Base-by-base conservation (phyloP, 2,329 filamentous ascomycete genomes). In the Fusarium dimerum region DNA sequence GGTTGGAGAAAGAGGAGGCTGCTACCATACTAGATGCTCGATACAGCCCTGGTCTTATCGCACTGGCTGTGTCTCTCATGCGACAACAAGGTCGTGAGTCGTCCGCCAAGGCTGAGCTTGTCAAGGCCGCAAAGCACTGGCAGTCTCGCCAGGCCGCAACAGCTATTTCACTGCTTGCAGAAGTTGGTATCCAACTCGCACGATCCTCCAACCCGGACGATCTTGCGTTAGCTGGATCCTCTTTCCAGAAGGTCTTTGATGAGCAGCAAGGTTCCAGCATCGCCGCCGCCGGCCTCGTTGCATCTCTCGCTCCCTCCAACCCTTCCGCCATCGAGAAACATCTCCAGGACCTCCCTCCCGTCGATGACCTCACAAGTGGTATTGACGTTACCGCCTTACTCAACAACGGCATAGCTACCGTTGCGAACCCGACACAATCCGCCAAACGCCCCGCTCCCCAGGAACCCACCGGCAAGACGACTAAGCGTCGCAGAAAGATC, bases 101-200 rank as follows among this genome's bases (percentile, higher is more conserved):
- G 20, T 85, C 89, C 30, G 85, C 89, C 55, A 89, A 89, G 56
- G 73, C 77, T 7, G 89, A 94, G 66, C 78, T 97, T 16, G 83
- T 86, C 53, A 89, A 88, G 70, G 91, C 93, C 16, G 90, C 91
- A 11, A 77, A 81, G 13, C 87, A 95, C 73, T 97, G 94, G 92
- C 82, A 85, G 48, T 77, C 79, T 43, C 87, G 86, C 60, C 76
- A 57, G 72, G 58, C 63, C 6, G 60, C 55, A 15, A 57, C 67
- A 2, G 70, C 85, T 1, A 72, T 79, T n/a, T 82, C 88, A 1
- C 82, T 97, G 6, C 79, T 96, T 46, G 85, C 86, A 52, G 90
- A 92, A 49, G 91, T 92, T 8, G 93, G 90, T n/a, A 81, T 88
- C 40, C 86, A 91, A 44, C 82, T 97, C 10, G 83, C 97, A 44